Conservation (phyloP, 192 early-diverging fungal species). For the Lobosporangium transversale region DNA sequence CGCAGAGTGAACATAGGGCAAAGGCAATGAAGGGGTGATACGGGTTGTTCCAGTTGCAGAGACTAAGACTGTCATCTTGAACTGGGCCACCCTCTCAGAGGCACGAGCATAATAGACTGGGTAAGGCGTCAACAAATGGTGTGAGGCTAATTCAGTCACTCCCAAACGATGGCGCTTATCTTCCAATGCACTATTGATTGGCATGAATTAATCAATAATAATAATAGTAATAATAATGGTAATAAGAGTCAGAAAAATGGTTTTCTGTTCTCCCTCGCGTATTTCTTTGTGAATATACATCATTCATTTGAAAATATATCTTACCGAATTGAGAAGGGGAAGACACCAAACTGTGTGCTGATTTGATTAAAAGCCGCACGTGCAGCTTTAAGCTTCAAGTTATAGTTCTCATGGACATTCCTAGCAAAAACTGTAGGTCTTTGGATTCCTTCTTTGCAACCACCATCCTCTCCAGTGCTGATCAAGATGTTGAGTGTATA, state of each 20-base stretch:
- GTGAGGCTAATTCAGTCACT: constrained; percentile 70
- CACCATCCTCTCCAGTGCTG: constrained; percentile 72
- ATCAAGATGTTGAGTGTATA: constrained; percentile 78
- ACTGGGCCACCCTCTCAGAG: constrained; percentile 69
- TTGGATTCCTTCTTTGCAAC: constrained; percentile 55
- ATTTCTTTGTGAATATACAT: too few relatives aligned
- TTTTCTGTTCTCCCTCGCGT: too few relatives aligned
- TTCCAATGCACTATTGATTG: constrained; percentile 40
- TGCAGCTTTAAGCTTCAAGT: constrained; percentile 75
- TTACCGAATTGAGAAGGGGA: constrained; percentile 79
- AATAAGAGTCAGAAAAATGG: too few relatives aligned
- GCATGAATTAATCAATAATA: constrained; percentile 16
- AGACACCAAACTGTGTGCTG: constrained; percentile 69
- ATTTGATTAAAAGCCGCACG: constrained; percentile 71
- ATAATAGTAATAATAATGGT: constrained; percentile 9
- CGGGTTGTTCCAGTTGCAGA: constrained; percentile 68
- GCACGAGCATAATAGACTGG: constrained; percentile 68
- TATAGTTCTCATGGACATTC: constrained; percentile 77
- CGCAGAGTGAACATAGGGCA: constrained; percentile 85
- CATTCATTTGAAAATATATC: too few relatives aligned
- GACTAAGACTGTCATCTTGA: constrained; percentile 77
- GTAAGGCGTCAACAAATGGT: constrained; percentile 72
- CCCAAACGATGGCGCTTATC: constrained; percentile 68
- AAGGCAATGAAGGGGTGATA: constrained; percentile 67
- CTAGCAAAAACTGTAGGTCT: constrained; percentile 75